Base-by-base conservation (phyloP, 805 yeast species). In the Starmerella bombicola region DNA sequence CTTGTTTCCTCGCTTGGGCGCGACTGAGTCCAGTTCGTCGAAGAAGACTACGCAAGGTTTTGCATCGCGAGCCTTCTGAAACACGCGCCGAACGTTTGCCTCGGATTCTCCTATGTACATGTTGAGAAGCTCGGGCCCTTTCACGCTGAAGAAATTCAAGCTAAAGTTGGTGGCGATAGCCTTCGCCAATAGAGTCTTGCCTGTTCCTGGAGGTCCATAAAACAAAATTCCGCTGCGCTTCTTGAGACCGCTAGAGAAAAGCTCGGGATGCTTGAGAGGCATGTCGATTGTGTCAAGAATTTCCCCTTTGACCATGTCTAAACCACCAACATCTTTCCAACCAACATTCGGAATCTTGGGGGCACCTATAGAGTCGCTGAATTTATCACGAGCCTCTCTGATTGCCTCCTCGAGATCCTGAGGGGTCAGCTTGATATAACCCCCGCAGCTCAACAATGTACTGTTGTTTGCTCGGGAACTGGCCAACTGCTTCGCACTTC, bases 91-190 rank as follows among this genome's bases (percentile, higher is more conserved):
- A 15, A 91, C 97, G 60, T 91, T 91, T 13, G 97, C 95, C 61
- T 91, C 98, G 2, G 95, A 82, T 61, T 91, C 98, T 59, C 98
- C 98, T 61, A 91, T 88, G 59, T 91, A 91, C 97, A 88, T 91
- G 59, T 91, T 91, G 52, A 91, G 68, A 43, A 91, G 68, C 60
- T 91, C 98, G 1, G 98, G 98, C 19, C 98, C 98, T 59, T 91
- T 91, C 13, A 91, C 96, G 51, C 94, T 81, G 61, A 91, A 86
- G 60, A 91, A 91, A 59, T 91, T 91, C 47, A 91, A 67, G 3
- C 95, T 80, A 60, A 88, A 91, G 51, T 86, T 83, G 0, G 96
- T 83, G 2, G 98, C 98, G 51, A 91, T 91, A 0, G 97, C 97
- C 59, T 91, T 91, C 10, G 98, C 98, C 44, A 91, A 67, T 22